A percentile compares a stretch with the other conserved stretches of the same genome.
These are phyloP conservation scores for Steccherinum ochraceum DNA, from an alignment of 768 basidiomycete genomes.

Conservation along the genomic window DNA sequence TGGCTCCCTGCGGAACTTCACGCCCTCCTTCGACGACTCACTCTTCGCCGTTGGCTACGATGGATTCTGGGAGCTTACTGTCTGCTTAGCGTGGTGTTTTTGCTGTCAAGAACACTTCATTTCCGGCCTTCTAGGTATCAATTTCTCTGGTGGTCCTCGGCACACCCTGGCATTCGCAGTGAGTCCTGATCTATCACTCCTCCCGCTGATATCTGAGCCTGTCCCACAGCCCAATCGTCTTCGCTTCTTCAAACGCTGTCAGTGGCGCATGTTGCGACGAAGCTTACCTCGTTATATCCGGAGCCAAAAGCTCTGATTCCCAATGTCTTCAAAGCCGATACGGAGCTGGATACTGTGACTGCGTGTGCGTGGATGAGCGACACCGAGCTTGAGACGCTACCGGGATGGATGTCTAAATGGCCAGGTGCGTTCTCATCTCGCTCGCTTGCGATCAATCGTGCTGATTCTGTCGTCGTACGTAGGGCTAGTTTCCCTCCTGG, in stretches of 20 bases:
- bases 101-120: not conserved
- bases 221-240: not conserved
- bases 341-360: slow-evolving; percentile 22
- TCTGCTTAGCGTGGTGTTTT: not conserved
- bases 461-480: not conserved
- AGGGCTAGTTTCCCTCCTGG: slow-evolving; percentile 47
- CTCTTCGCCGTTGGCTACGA: not conserved
- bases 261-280: slow-evolving; percentile 16
- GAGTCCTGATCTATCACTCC: not conserved
- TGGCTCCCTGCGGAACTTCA: not conserved
- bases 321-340: slow-evolving; percentile 10
- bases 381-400: slow-evolving; percentile 25
- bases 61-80: not conserved
- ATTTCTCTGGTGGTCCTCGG: not conserved
- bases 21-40: not conserved
- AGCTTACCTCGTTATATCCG: slow-evolving; percentile 20
- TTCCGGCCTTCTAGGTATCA: not conserved
- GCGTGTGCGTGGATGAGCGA: slow-evolving; percentile 48
- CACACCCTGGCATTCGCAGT: not conserved
- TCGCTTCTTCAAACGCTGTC: slow-evolving; percentile 12
- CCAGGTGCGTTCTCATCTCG: slow-evolving; percentile 31
- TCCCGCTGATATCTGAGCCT: not conserved
- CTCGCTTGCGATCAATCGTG: not conserved
- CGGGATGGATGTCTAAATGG: slow-evolving; percentile 36
- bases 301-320: slow-evolving; percentile 15